phyloP scores from a whole-genome alignment of 2,329 filamentous ascomycete genomes.

The Cladosporium sphaerospermum region DNA sequence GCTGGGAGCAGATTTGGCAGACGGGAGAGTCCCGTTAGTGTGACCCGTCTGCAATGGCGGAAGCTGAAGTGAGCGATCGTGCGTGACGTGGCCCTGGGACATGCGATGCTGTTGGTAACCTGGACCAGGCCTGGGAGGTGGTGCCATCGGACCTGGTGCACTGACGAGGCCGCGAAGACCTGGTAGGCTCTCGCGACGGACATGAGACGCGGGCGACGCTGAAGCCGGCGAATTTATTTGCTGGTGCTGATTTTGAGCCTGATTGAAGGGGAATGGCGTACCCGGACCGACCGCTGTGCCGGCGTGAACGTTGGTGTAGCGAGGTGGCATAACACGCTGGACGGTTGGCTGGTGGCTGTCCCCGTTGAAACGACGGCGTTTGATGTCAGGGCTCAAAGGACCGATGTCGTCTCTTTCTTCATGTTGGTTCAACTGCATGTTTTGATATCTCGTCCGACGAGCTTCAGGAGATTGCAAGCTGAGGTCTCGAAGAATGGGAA shows the following conservation, averaged over 20 bases:
- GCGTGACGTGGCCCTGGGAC: conserved; percentile 27
- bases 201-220: conserved; percentile 21
- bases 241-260: conserved; percentile 30
- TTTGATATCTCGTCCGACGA: conserved; percentile 19
- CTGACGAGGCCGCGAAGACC: conserved; percentile 25
- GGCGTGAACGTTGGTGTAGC: conserved; percentile 20
- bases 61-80: conserved; percentile 46
- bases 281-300: conserved; percentile 22
- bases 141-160: conserved; percentile 42
- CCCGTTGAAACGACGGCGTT: conserved; percentile 55
- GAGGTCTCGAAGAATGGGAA: conserved; percentile 31
- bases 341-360: conserved; percentile 33
- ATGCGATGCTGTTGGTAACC: conserved; percentile 31
- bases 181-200: conserved; percentile 39
- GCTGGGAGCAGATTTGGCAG: neutral
- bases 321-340: conserved; percentile 31
- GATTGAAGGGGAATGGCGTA: conserved; percentile 36
- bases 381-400: conserved; percentile 50
- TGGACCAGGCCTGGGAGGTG: conserved; percentile 46
- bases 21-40: neutral
- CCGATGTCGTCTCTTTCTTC: conserved; percentile 37
- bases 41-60: conserved; percentile 47
- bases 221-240: conserved; percentile 35
- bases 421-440: conserved; percentile 27
- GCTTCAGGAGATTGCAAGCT: conserved; percentile 30